A percentile compares a stretch with the other conserved stretches of the same genome.
phyloP scores from a whole-genome alignment of 805 yeast genomes.

The Lipomyces yamadae region DNA sequence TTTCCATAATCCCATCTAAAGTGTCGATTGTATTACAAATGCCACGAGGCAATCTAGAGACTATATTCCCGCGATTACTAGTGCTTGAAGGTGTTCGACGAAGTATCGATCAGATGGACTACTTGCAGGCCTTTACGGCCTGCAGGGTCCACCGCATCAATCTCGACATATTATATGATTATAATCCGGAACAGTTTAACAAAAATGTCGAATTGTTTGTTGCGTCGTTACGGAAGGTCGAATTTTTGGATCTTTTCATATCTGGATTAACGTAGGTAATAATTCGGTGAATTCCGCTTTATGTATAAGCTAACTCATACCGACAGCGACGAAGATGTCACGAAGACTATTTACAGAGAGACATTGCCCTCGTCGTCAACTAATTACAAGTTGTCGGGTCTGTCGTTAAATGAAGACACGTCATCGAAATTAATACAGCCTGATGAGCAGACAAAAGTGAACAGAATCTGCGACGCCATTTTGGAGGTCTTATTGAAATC shows the following conservation, averaged over 20 bases:
- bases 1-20: constrained; percentile 78
- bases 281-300: neutral
- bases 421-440: neutral
- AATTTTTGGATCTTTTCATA: constrained; percentile 81
- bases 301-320: neutral
- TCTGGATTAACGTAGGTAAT: constrained; percentile 59
- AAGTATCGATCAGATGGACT: constrained; percentile 61
- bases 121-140: constrained; percentile 72
- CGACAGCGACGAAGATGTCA: constrained; percentile 77
- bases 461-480: constrained; percentile 74
- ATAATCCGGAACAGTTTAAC: constrained; percentile 71
- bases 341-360: constrained; percentile 78
- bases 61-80: constrained; percentile 91
- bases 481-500: constrained; percentile 57
- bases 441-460: constrained; percentile 54
- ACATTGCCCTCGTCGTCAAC: constrained; percentile 50
- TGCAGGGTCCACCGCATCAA: constrained; percentile 93
- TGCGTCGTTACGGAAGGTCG: constrained; percentile 69
- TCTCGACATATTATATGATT: constrained; percentile 86
- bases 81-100: constrained; percentile 82
- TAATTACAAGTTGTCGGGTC: neutral
- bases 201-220: constrained; percentile 69
- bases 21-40: constrained; percentile 88
- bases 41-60: constrained; percentile 94
- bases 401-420: constrained; percentile 33